These are phyloP conservation scores for Spergularia azorica DNA, from an alignment of 179 eudicot genomes.

Conservation along the genomic window DNA sequence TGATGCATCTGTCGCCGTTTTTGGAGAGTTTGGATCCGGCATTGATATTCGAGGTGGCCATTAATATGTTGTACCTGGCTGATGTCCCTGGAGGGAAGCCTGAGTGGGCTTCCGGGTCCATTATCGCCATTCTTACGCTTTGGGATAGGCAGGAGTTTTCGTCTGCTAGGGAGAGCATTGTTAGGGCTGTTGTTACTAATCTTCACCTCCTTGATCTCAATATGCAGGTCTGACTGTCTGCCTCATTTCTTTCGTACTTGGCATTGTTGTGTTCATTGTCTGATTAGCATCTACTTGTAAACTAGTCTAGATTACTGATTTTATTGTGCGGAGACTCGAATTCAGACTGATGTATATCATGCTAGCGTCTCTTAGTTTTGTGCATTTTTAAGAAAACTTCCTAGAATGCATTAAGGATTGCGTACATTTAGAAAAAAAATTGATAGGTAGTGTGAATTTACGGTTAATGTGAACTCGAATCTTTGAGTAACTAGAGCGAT, in stretches of 20 bases:
- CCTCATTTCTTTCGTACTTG: not conserved
- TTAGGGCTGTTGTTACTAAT: conserved; percentile 88
- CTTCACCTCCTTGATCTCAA: conserved; percentile 94
- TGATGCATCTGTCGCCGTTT: conserved; percentile 82
- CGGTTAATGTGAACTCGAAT: not conserved
- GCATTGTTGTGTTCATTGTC: not conserved
- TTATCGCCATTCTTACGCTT: conserved; percentile 84
- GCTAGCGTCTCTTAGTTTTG: not conserved
- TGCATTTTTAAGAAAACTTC: not conserved
- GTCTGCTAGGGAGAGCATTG: conserved; percentile 92
- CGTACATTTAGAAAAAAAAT: not conserved
- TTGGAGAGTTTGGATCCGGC: conserved; percentile 77
- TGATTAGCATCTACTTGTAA: not conserved
- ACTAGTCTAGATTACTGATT: no score
- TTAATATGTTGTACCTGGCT: conserved; percentile 90
- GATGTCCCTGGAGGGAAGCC: conserved; percentile 99
- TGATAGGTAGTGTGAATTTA: not conserved
- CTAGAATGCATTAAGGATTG: not conserved
- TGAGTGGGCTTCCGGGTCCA: conserved; percentile 93
- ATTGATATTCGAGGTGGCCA: conserved; percentile 88
- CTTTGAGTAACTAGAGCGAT: not conserved
- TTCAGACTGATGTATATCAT: no score
- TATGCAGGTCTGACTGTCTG: conserved; percentile 62
- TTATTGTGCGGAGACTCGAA: no score
- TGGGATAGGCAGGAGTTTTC: conserved; percentile 99